Evolutionary conservation across 805 yeast genomes (phyloP).

Genomic region (Crinitomyces ghanaensis): DNA sequence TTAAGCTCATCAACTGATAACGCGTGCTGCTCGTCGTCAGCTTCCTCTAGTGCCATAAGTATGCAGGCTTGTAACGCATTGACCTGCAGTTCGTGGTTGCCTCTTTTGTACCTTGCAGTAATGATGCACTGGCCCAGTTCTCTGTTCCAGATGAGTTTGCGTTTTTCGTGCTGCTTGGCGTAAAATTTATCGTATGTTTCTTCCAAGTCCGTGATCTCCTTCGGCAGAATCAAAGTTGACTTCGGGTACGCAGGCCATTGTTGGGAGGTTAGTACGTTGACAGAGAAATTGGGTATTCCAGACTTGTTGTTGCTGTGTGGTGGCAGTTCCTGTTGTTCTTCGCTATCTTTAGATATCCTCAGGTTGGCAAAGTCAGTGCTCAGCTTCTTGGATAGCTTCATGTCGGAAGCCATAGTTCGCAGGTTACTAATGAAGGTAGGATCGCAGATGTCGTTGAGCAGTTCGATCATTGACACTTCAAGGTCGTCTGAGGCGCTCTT

Average conservation of each 20-base stretch:
- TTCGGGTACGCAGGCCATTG: constrained; percentile 25
- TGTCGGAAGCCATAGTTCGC: constrained; percentile 90
- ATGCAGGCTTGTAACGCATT: constrained; percentile 21
- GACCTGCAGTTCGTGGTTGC: constrained; percentile 22
- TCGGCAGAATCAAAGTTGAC: constrained; percentile 18
- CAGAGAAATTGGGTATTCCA: constrained; percentile 9
- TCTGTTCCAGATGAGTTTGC: constrained; percentile 22
- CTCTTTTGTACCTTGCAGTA: constrained; percentile 20
- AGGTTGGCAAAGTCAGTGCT: constrained; percentile 42
- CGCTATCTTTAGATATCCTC: neutral
- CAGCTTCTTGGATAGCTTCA: constrained; percentile 66
- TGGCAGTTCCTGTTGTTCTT: neutral
- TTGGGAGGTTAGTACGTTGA: constrained; percentile 21
- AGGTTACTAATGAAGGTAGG: constrained; percentile 83
- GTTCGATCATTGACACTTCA: constrained; percentile 72
- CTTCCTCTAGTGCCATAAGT: constrained; percentile 19
- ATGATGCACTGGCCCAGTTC: constrained; percentile 21
- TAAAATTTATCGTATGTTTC: constrained; percentile 19
- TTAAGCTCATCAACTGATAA: constrained; percentile 14
- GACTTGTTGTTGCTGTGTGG: neutral
- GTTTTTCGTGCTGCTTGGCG: constrained; percentile 7
- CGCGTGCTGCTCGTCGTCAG: constrained; percentile 8
- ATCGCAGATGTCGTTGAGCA: constrained; percentile 76
- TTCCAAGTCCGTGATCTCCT: constrained; percentile 14
- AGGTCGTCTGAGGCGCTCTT: constrained; percentile 66